Conservation (phyloP, 1,284 basidiomycete species). For the Boletus albobrunnescens region DNA sequence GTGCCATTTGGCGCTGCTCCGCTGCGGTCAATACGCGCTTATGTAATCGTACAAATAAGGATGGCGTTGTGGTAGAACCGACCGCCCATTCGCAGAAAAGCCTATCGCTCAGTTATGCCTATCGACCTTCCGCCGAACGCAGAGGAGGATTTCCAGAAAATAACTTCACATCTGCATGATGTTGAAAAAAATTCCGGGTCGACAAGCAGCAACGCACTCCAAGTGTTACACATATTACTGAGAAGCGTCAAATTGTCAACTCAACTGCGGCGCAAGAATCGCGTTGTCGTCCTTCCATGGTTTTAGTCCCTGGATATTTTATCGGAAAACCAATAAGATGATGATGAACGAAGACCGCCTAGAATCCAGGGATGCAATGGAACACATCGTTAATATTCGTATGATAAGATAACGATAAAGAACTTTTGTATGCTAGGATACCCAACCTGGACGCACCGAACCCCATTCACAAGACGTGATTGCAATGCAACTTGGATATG, state of each 20-base stretch:
- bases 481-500: no score
- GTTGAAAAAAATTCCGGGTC: neutral
- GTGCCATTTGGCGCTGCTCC: slow-evolving; percentile 7
- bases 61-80: neutral
- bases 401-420: slow-evolving; percentile 6
- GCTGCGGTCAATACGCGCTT: slow-evolving; percentile 10
- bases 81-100: slow-evolving; percentile 22
- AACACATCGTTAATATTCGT: slow-evolving; percentile 7
- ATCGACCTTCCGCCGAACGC: neutral
- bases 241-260: neutral
- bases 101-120: slow-evolving; percentile 10
- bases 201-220: neutral
- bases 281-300: neutral
- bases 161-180: neutral
- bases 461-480: neutral
- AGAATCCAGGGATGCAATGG: neutral
- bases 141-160: neutral
- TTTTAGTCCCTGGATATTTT: neutral
- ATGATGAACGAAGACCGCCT: neutral
- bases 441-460: neutral
- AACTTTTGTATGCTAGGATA: neutral
- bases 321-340: slow-evolving; percentile 4
- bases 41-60: slow-evolving; percentile 19
- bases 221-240: slow-evolving; percentile 4
- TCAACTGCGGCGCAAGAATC: slow-evolving; percentile 3